Base-by-base conservation (phyloP, 768 basidiomycete genomes). In the Termitomyces sp. region DNA sequence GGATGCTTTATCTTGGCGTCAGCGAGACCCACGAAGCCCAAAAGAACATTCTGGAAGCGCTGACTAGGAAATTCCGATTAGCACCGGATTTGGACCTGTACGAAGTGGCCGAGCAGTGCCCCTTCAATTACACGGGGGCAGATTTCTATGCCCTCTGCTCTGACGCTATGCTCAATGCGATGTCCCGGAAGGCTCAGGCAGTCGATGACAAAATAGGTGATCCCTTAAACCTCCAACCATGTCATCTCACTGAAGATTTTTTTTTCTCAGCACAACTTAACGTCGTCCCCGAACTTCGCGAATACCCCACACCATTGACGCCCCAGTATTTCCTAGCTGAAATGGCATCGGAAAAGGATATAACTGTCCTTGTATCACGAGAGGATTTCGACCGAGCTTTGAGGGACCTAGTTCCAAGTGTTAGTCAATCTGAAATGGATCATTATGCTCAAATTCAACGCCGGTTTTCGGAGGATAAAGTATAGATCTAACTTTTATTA, bases 141-240 rank as follows among this genome's bases (percentile, higher is more conserved):
- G 97, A 99, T 68, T 94, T 98, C 59, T 98, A 99, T 73, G 97
- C 97, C 0, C 75, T 99, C 9, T 98, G 97, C 69, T 90, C 94
- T 5, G 96, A 99, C 70, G 95, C 97, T 1, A 85, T 99, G 80
- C 77, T 99, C 53, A 90, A 91, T 67, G 93, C 97, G 10, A 96
- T 99, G 86, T 86, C 92, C 20, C 76, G 90, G 35, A 93, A 88
- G 60, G 95, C 97, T 0, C 80, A 82, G 56, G 81, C 80, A 47
- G 73, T 98, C 13, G 96, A 98, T 56, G 66, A 64, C 7, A 85
- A 81, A 61, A 88, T 98, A 45, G 83, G 89, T 87, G 62, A 46
- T 79, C 56, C 12, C 40, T 52, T 15, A 47, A 39, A 56, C 2
- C 53, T 38, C 23, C 11, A 11, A 9, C 9, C 54, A 16, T 9